A percentile compares a stretch with the other conserved stretches of the same genome.
Conservation (phyloP, 2,329 filamentous ascomycete species). For the Neocucurbitaria cava region DNA sequence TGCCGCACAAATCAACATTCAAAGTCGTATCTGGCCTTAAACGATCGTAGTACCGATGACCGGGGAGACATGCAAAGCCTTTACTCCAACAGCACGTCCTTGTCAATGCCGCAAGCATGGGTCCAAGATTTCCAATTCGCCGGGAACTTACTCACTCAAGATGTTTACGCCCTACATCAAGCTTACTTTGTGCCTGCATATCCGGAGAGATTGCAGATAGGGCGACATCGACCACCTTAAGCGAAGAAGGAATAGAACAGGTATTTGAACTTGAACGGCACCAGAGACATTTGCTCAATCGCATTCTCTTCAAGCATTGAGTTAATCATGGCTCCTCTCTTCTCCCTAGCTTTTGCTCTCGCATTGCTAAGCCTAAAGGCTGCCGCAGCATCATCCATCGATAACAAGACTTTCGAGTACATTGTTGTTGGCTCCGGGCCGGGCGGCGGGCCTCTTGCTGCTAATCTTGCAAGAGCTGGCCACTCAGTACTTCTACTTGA, state of each 20-base stretch:
- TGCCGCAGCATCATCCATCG: constrained; percentile 10
- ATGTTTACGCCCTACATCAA: neutral
- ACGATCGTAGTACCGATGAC: neutral
- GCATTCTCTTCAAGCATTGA: neutral
- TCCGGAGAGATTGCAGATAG: constrained; percentile 3
- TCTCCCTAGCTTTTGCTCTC: constrained; percentile 9
- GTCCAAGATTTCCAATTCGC: neutral
- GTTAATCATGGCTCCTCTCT: constrained; percentile 20
- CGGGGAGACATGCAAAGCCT: neutral
- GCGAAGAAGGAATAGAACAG: too few species aligned
- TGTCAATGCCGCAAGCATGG: neutral
- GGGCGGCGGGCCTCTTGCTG: constrained; percentile 22
- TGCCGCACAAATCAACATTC: neutral
- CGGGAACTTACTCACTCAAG: neutral
- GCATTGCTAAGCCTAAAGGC: constrained; percentile 7
- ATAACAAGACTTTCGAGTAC: constrained; percentile 60
- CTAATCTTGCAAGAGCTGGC: constrained; percentile 51
- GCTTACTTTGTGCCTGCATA: constrained; percentile 7
- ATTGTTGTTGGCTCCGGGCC: constrained; percentile 59
- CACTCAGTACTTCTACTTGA: constrained; percentile 65
- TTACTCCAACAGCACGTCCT: neutral
- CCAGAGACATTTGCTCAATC: neutral
- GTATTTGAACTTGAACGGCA: neutral
- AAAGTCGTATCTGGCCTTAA: neutral
- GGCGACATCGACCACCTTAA: neutral